Percentiles rank a stretch among this genome's conserved stretches.
phyloP scores from a whole-genome alignment of 2,329 filamentous ascomycete species.

The Talaromyces sp. region DNA sequence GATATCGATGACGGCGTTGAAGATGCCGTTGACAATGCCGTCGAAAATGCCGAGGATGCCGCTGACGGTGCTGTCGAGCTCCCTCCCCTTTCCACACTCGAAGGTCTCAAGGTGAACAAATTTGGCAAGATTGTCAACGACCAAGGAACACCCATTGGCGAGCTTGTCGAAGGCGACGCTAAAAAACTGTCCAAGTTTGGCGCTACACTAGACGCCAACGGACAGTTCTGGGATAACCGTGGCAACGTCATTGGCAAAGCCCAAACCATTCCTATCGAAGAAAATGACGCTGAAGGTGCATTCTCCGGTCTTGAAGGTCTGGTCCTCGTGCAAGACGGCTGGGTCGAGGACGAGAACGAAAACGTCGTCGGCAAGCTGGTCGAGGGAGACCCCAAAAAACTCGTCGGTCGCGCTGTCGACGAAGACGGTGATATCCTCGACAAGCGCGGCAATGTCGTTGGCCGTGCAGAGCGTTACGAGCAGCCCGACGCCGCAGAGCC shows the following conservation, averaged over 20 bases:
- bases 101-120: constrained; percentile 41
- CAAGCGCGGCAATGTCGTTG: constrained; percentile 58
- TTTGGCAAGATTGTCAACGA: constrained; percentile 39
- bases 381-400: constrained; percentile 56
- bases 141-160: constrained; percentile 48
- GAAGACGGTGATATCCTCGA: constrained; percentile 60
- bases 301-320: constrained; percentile 45
- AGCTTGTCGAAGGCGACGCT: constrained; percentile 57
- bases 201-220: constrained; percentile 49
- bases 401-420: constrained; percentile 55
- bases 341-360: constrained; percentile 45
- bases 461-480: constrained; percentile 48
- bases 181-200: constrained; percentile 52
- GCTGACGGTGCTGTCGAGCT: constrained; percentile 15
- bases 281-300: constrained; percentile 34
- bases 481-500: constrained; percentile 44
- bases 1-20: constrained; percentile 13
- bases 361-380: constrained; percentile 47
- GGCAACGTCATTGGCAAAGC: constrained; percentile 60
- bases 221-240: constrained; percentile 60
- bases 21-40: constrained; percentile 17
- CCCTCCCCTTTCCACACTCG: constrained; percentile 30
- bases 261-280: constrained; percentile 38
- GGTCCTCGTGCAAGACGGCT: constrained; percentile 43
- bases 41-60: constrained; percentile 19